Evolutionary conservation across 768 basidiomycete species (phyloP).

Genomic region (Lyophyllum atratum): DNA sequence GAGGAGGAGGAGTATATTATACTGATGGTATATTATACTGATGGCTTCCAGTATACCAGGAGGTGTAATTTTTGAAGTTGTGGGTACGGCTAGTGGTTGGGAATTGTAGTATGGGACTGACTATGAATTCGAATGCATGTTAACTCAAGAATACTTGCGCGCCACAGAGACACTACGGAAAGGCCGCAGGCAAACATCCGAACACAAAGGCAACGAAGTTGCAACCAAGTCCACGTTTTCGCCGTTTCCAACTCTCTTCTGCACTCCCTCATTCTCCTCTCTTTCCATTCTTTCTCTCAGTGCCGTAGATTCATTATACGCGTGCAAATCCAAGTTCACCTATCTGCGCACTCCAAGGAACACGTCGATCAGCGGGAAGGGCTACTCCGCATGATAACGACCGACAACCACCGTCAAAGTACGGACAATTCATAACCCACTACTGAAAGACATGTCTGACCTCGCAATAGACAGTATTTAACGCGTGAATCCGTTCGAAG

Average conservation of each 20-base stretch:
- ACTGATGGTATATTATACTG: not conserved
- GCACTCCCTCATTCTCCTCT: not conserved
- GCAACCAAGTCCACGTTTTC: constrained; percentile 1
- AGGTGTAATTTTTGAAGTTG: not conserved
- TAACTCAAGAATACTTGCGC: not conserved
- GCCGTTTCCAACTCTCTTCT: not conserved
- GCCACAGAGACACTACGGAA: not conserved
- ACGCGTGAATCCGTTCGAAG: not conserved
- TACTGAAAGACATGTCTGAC: not conserved
- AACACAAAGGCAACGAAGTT: constrained; percentile 2
- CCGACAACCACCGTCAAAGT: not conserved
- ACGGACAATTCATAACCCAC: not conserved
- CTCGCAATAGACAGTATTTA: not conserved
- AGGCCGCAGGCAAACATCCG: not conserved
- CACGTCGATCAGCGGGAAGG: not conserved
- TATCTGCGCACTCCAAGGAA: not conserved
- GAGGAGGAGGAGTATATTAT: too few species aligned
- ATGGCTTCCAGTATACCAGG: too few species aligned
- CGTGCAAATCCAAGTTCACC: not conserved
- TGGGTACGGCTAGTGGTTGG: not conserved
- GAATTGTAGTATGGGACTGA: too few species aligned
- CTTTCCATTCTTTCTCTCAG: not conserved
- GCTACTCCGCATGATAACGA: not conserved
- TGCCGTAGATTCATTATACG: not conserved
- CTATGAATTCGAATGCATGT: too few species aligned